Evolutionary conservation across 2,329 filamentous ascomycete genomes (phyloP).

Genomic region (Pyrenochaeta sp.): DNA sequence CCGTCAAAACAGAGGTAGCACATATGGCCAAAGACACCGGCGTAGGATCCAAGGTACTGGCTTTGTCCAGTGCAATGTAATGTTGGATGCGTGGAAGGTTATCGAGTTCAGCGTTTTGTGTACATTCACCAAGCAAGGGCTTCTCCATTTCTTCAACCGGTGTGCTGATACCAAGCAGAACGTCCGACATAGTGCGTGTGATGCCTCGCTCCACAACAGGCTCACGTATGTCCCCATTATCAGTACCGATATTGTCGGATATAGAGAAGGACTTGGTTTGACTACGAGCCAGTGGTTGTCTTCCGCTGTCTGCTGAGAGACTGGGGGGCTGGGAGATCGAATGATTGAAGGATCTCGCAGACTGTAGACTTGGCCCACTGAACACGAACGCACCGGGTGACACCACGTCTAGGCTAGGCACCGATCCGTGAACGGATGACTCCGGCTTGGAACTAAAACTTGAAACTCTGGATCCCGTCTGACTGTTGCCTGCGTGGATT

Average conservation of each 20-base stretch:
- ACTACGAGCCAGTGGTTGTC: constrained; percentile 13
- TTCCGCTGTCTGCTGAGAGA: constrained; percentile 25
- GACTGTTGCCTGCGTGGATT: constrained; percentile 7
- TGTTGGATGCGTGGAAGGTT: neutral
- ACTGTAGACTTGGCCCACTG: constrained; percentile 42
- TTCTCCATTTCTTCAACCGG: constrained; percentile 27
- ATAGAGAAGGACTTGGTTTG: constrained; percentile 34
- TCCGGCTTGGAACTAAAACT: constrained; percentile 26
- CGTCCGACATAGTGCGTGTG: constrained; percentile 35
- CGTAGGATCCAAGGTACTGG: neutral
- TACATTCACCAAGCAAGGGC: constrained; percentile 9
- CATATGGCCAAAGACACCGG: neutral
- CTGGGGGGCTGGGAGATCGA: constrained; percentile 31
- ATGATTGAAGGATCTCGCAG: constrained; percentile 31
- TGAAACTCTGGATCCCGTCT: constrained; percentile 27
- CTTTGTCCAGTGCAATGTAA: neutral
- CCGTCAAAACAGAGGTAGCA: neutral
- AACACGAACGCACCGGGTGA: constrained; percentile 45
- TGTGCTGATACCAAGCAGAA: constrained; percentile 31
- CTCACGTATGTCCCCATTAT: constrained; percentile 35
- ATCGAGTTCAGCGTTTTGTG: constrained; percentile 4
- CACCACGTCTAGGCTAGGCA: constrained; percentile 43
- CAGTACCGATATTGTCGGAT: constrained; percentile 23
- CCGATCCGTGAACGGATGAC: constrained; percentile 29
- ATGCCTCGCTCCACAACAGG: constrained; percentile 26